These are phyloP conservation scores for Zoysia matrella DNA, from an alignment of 202 grass and related monocot species.

Conservation along the genomic window DNA sequence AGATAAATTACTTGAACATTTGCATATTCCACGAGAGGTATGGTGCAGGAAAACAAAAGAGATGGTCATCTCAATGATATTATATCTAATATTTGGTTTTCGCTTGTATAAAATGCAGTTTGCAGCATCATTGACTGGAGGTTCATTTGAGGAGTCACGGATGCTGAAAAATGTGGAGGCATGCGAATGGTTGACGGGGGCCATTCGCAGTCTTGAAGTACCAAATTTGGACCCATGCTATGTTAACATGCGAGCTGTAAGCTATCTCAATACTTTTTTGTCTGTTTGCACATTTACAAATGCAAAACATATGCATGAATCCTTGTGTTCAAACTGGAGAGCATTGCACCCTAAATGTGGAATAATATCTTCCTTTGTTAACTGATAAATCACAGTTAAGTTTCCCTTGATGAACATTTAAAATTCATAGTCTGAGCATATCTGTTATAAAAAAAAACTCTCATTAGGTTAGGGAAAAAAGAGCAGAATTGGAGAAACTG, in stretches of 20 bases:
- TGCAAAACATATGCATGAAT: conserved; percentile 14
- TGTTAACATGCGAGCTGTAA: conserved; percentile 90
- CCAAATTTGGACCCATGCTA: conserved; percentile 95
- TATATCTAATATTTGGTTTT: conserved; percentile 43
- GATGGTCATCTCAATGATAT: conserved; percentile 20
- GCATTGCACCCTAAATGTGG: conserved; percentile 8
- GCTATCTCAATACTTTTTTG: conserved; percentile 30
- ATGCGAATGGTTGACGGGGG: conserved; percentile 97
- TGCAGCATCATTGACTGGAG: conserved; percentile 86
- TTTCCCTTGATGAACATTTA: conserved; percentile 16
- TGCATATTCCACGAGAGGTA: conserved; percentile 93
- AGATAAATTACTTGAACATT: conserved; percentile 83
- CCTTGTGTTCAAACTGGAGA: conserved; percentile 37
- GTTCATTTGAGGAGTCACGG: conserved; percentile 94
- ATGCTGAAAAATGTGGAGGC: conserved; percentile 99
- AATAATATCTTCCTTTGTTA: conserved; percentile 8
- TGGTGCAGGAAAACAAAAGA: conserved; percentile 21
- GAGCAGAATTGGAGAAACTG: conserved; percentile 84
- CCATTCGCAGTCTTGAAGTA: conserved; percentile 80
- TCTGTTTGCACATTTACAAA: conserved; percentile 24
- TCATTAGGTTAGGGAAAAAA: conserved; percentile 84
- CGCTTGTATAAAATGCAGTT: conserved; percentile 58
- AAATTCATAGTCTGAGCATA: conserved; percentile 20
- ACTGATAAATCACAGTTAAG: conserved; percentile 2
- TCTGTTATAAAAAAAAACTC: conserved; percentile 21